Percentiles rank a stretch among this genome's conserved stretches.
Evolutionary conservation across 768 basidiomycete genomes (phyloP).

Genomic region (Pholiota molesta): DNA sequence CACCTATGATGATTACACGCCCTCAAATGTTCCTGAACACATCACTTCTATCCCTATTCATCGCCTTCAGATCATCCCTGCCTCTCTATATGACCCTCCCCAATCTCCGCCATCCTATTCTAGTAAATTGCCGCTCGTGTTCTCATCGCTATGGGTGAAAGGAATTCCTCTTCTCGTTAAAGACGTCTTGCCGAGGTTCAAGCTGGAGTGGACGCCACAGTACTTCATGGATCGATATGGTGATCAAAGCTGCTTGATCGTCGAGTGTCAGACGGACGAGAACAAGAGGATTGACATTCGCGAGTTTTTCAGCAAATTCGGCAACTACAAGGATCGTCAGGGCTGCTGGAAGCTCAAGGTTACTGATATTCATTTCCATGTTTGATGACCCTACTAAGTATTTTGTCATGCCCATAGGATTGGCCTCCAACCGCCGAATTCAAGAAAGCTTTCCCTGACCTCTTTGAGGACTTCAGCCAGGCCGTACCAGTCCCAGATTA

Average conservation of each 20-base stretch:
- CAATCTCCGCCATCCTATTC: background rate
- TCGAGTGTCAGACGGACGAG: constrained; percentile 80
- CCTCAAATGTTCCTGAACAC: constrained; percentile 25
- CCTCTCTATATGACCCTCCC: constrained; percentile 22
- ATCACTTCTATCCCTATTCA: constrained; percentile 32
- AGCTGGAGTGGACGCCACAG: constrained; percentile 78
- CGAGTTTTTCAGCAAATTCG: constrained; percentile 83
- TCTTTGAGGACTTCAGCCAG: constrained; percentile 83
- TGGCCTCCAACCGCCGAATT: constrained; percentile 93
- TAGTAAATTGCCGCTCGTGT: background rate
- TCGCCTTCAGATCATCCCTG: constrained; percentile 26
- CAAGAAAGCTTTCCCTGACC: constrained; percentile 76
- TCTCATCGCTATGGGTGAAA: constrained; percentile 51
- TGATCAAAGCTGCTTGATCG: constrained; percentile 64
- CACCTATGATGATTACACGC: constrained; percentile 28
- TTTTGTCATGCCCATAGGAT: constrained; percentile 53
- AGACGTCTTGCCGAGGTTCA: constrained; percentile 61
- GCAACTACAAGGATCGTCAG: constrained; percentile 57
- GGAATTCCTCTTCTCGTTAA: constrained; percentile 84
- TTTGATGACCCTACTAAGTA: background rate
- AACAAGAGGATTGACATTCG: constrained; percentile 66
- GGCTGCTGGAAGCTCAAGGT: constrained; percentile 82
- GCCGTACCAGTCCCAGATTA: constrained; percentile 89
- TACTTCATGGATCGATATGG: constrained; percentile 77
- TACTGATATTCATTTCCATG: background rate